These are phyloP conservation scores for Pichia inconspicua DNA, from an alignment of 1,139 yeast genomes.

Conservation along the genomic window DNA sequence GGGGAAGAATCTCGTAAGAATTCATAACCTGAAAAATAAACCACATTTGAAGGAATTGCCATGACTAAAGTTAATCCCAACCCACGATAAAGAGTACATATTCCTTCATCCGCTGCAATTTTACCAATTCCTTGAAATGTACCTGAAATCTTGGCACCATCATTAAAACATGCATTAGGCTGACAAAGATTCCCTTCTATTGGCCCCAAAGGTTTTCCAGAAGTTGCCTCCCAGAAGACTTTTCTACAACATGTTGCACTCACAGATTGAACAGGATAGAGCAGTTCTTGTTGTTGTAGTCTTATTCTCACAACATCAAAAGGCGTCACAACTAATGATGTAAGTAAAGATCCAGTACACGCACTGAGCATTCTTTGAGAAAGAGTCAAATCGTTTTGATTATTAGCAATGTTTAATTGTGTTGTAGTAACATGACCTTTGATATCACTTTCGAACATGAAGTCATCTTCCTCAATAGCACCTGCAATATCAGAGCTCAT, in stretches of 20 bases:
- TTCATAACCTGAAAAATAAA: slow-evolving; percentile 92
- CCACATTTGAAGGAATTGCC: slow-evolving; percentile 91
- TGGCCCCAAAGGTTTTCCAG: slow-evolving; percentile 1
- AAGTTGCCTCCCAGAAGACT: slow-evolving; percentile 33
- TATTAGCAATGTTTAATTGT: neutral
- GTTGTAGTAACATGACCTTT: neutral
- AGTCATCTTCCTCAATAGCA: slow-evolving; percentile 30
- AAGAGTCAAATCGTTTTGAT: slow-evolving; percentile 33
- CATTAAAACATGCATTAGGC: slow-evolving; percentile 24
- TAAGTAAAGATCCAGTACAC: slow-evolving; percentile 80
- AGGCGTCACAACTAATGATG: slow-evolving; percentile 84
- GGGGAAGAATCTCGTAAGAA: slow-evolving; percentile 72
- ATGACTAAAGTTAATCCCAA: slow-evolving; percentile 72
- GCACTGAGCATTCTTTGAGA: slow-evolving; percentile 81
- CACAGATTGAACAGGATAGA: slow-evolving; percentile 34
- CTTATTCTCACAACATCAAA: slow-evolving; percentile 90
- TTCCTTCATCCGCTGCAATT: slow-evolving; percentile 67
- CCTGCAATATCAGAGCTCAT: slow-evolving; percentile 36
- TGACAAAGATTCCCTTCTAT: slow-evolving; percentile 24
- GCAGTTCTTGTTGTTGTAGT: slow-evolving; percentile 77
- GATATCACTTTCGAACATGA: slow-evolving; percentile 11
- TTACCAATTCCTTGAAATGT: slow-evolving; percentile 67
- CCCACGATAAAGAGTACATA: slow-evolving; percentile 80
- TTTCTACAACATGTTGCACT: slow-evolving; percentile 27
- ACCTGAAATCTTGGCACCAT: slow-evolving; percentile 29